These are phyloP conservation scores for Camillea tinctor DNA, from an alignment of 2,329 filamentous ascomycete genomes.

Conservation along the genomic window DNA sequence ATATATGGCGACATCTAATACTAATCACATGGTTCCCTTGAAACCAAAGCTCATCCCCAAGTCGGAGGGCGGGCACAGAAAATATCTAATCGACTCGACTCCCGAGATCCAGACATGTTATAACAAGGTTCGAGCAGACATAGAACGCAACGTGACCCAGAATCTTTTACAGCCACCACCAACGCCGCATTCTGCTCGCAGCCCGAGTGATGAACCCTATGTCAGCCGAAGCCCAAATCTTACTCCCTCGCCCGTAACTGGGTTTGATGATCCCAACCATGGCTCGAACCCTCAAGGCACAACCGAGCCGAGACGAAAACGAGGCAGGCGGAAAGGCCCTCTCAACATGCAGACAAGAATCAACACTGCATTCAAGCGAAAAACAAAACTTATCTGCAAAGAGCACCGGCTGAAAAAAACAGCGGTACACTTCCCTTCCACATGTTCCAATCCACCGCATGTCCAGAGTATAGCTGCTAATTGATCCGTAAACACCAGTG, in stretches of 20 bases:
- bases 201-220: constrained; percentile 20
- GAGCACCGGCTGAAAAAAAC: constrained; percentile 26
- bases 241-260: constrained; percentile 24
- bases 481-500: constrained; percentile 19
- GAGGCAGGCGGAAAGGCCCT: constrained; percentile 30
- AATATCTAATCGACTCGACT: constrained; percentile 24
- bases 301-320: constrained; percentile 18
- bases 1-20: neutral
- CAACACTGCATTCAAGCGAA: constrained; percentile 31
- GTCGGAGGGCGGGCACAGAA: neutral
- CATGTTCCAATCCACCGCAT: neutral
- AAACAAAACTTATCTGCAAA: constrained; percentile 28
- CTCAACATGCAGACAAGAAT: constrained; percentile 24
- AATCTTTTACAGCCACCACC: constrained; percentile 17
- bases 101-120: constrained; percentile 27
- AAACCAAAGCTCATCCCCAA: neutral
- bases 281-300: constrained; percentile 9
- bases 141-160: constrained; percentile 22
- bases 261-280: constrained; percentile 12
- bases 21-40: neutral
- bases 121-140: constrained; percentile 27
- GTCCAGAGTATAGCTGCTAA: too few relatives aligned
- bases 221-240: constrained; percentile 20
- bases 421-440: constrained; percentile 20
- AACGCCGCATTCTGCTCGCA: constrained; percentile 20